Evolutionary conservation across 2,329 filamentous ascomycete genomes (phyloP), one percentile per base, ranked within the genome.

Genomic region (Gnomoniopsis smithogilvyi): DNA sequence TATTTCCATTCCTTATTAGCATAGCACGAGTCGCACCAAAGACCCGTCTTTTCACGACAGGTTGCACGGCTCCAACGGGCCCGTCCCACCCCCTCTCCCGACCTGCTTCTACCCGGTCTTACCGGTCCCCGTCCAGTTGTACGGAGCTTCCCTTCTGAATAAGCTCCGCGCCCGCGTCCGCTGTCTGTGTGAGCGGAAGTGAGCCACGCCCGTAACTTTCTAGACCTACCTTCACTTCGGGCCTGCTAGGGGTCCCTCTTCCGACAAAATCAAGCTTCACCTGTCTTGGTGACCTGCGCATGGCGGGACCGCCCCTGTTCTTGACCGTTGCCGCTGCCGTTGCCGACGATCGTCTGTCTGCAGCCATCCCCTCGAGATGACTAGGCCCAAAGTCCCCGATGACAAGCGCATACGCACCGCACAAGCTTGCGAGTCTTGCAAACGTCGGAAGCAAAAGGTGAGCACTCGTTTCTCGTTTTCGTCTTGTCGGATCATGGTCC

Each of bases 401-500:
- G 82, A 87, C 63, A 83, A 86, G 70, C 79, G 85, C 64, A 81
- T 85, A 72, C 81, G 86, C 65, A 88, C 81, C 54, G 82, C 82
- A 26, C 81, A 84, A 65, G 86, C 86, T 45, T 89, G 86, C 69
- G 82, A 86, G 63, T 82, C 77, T 63, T 89, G 86, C 74, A 88
- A 86, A 72, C 78, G 80, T 61, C 80, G 85, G 62, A 89, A 89
- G 70, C 85, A 88, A 73, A 89, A 88, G 78, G 86, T 85, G 68
- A 76, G 80, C 43, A n/a, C 67, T 12, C 22, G 30, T 33, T 17
- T 19, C 22, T 21, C 26, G 15, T n/a, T 7, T 38, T 38, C 34
- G 34, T 45, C 19, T 51, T 54, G 34, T 56, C 53, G 43, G 43
- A 19, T n/a, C 6, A 14, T 21, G n/a, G 6, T 46, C 17, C 17